Evolutionary conservation across 2,329 filamentous ascomycete genomes (phyloP).

Genomic region (Calonectria pauciramosa): DNA sequence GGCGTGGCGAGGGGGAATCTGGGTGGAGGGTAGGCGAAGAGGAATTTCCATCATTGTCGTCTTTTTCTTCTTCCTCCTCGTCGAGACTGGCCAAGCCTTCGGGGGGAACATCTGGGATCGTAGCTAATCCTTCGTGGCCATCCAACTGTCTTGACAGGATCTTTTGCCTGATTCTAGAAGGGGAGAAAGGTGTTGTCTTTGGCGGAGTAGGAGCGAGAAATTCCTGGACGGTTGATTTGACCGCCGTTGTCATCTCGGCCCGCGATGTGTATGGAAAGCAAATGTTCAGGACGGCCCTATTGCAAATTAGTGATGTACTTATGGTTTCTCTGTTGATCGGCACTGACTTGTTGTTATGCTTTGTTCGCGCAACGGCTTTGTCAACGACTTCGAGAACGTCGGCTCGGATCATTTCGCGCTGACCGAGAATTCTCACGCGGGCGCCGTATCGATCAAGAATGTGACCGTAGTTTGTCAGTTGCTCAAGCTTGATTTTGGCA

Average conservation of each 20-base stretch:
- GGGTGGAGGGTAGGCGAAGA: slow-evolving; percentile 72
- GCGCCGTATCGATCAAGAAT: slow-evolving; percentile 94
- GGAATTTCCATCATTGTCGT: slow-evolving; percentile 68
- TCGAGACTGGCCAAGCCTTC: slow-evolving; percentile 57
- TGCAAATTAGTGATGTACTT: slow-evolving; percentile 26
- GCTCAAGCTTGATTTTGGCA: slow-evolving; percentile 93
- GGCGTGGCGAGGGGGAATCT: slow-evolving; percentile 63
- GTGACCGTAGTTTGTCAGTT: slow-evolving; percentile 93
- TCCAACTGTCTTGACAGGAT: slow-evolving; percentile 78
- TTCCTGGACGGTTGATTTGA: slow-evolving; percentile 88
- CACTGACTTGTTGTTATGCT: slow-evolving; percentile 82
- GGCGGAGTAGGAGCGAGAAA: slow-evolving; percentile 81
- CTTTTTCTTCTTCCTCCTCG: slow-evolving; percentile 57
- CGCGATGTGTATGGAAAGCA: slow-evolving; percentile 98
- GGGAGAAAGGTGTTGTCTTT: slow-evolving; percentile 82
- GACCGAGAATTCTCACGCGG: slow-evolving; percentile 85
- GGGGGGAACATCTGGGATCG: slow-evolving; percentile 64
- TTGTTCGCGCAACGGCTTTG: slow-evolving; percentile 87
- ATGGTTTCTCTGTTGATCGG: not conserved
- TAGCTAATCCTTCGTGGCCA: slow-evolving; percentile 60
- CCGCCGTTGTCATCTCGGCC: slow-evolving; percentile 93
- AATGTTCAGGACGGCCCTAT: slow-evolving; percentile 80
- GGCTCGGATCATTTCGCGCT: slow-evolving; percentile 84
- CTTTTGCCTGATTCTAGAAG: slow-evolving; percentile 87
- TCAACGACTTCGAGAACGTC: slow-evolving; percentile 94